Percentiles rank a stretch among this genome's conserved stretches.
These are phyloP conservation scores for Fusarium brevicatenulatum DNA, from an alignment of 2,329 filamentous ascomycete species.

Conservation along the genomic window DNA sequence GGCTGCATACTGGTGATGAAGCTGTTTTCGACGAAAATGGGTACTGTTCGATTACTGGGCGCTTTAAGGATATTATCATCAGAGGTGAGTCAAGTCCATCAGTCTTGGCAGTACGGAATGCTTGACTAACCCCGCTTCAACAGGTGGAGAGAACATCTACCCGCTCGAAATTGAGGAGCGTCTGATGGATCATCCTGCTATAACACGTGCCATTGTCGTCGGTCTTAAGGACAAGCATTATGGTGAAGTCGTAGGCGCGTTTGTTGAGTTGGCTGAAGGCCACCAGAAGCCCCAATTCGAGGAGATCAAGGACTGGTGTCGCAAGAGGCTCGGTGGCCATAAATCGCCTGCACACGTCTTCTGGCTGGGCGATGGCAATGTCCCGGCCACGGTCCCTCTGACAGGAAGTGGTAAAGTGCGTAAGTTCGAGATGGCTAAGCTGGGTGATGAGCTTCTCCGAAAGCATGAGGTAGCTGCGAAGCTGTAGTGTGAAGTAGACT, in stretches of 20 bases:
- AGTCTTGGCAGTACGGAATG: constrained; percentile 19
- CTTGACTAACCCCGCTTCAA: constrained; percentile 30
- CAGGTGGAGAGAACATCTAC: constrained; percentile 77
- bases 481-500: constrained; percentile 48
- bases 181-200: constrained; percentile 70
- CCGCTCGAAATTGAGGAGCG: constrained; percentile 81
- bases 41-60: constrained; percentile 77
- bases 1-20: constrained; percentile 76
- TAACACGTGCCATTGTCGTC: constrained; percentile 74
- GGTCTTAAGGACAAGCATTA: constrained; percentile 76
- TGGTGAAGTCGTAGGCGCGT: constrained; percentile 77
- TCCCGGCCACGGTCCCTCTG: constrained; percentile 66
- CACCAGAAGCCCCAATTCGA: constrained; percentile 57
- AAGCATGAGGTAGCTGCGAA: constrained; percentile 58
- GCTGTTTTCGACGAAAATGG: constrained; percentile 74
- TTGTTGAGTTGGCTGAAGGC: constrained; percentile 58
- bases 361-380: constrained; percentile 73
- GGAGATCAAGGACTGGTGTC: constrained; percentile 71
- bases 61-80: constrained; percentile 85
- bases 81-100: constrained; percentile 58
- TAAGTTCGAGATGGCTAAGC: constrained; percentile 71
- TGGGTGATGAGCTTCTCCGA: constrained; percentile 65
- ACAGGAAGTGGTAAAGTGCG: constrained; percentile 79
- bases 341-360: constrained; percentile 80
- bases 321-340: constrained; percentile 69